Percentiles rank a stretch among this genome's conserved stretches.
These are phyloP conservation scores for Wickerhamiella lipophila DNA, from an alignment of 805 yeast genomes.

Conservation along the genomic window DNA sequence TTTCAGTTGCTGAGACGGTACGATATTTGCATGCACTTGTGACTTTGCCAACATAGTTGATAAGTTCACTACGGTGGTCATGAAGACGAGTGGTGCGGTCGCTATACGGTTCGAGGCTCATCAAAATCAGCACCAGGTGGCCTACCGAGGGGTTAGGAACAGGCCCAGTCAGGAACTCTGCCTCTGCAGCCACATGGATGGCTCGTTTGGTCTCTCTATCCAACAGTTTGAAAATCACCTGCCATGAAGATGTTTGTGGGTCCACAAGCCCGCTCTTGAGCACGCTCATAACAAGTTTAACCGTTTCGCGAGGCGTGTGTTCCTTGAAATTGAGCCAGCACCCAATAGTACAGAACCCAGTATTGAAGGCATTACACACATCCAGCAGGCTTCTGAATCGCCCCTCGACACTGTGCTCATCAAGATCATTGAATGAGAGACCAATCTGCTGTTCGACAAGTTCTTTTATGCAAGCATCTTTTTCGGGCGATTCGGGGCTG, in stretches of 20 bases:
- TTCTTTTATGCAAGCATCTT: not conserved
- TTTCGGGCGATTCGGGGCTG: not conserved
- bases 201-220: not conserved
- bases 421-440: not conserved
- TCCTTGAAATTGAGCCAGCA: slow-evolving; percentile 4
- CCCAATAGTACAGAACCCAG: slow-evolving; percentile 4
- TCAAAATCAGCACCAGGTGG: slow-evolving; percentile 2
- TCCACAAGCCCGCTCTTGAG: not conserved
- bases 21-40: not conserved
- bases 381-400: not conserved
- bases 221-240: not conserved
- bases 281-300: not conserved
- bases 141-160: slow-evolving; percentile 10
- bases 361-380: slow-evolving; percentile 10
- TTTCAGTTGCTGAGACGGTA: not conserved
- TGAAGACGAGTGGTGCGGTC: not conserved
- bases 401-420: no score
- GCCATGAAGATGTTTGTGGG: not conserved
- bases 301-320: not conserved
- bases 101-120: not conserved
- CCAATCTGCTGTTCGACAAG: slow-evolving; percentile 5
- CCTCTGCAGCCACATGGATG: slow-evolving; percentile 2
- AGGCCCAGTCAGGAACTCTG: slow-evolving; percentile 8
- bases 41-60: slow-evolving; percentile 2
- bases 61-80: not conserved